Percentiles rank a stretch among this genome's conserved stretches.
These are phyloP conservation scores for Sphagnurus paluster DNA, from an alignment of 1,284 basidiomycete species.

Conservation along the genomic window DNA sequence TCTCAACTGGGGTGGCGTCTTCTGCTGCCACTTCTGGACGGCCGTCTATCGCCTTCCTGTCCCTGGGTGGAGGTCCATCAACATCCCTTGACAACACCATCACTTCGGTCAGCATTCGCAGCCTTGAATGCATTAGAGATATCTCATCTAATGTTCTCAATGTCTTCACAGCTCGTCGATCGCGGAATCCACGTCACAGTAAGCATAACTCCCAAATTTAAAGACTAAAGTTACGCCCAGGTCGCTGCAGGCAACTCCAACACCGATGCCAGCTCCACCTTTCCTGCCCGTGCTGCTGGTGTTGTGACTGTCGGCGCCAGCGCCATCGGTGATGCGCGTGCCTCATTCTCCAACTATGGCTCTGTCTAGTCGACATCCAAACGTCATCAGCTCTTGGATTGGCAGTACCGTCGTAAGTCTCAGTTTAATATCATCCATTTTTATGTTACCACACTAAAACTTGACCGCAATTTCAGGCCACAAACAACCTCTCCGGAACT, in stretches of 20 bases:
- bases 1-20: background rate
- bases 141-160: background rate
- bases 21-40: background rate
- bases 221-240: slow-evolving; percentile 2
- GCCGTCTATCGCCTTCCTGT: slow-evolving; percentile 1
- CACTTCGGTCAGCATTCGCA: too few species aligned
- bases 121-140: too few species aligned
- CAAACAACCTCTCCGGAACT: slow-evolving; percentile 68
- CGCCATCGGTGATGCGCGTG: slow-evolving; percentile 48
- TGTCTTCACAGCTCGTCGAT: slow-evolving; percentile 9
- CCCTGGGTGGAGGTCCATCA: slow-evolving; percentile 32
- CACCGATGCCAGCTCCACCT: slow-evolving; percentile 28
- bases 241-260: slow-evolving; percentile 35
- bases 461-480: slow-evolving; percentile 59
- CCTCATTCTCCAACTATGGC: slow-evolving; percentile 36
- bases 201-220: background rate
- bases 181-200: slow-evolving; percentile 30
- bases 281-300: slow-evolving; percentile 38
- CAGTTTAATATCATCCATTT: too few species aligned
- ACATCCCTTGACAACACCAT: slow-evolving; percentile 64
- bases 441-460: slow-evolving; percentile 40
- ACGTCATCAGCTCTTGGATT: slow-evolving; percentile 32
- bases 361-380: slow-evolving; percentile 33
- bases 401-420: slow-evolving; percentile 27
- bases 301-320: slow-evolving; percentile 69